Percentiles rank a stretch among this genome's conserved stretches.
Evolutionary conservation across 1,284 basidiomycete species (phyloP).

Genomic region (Austroboletus novae-zelandiae): DNA sequence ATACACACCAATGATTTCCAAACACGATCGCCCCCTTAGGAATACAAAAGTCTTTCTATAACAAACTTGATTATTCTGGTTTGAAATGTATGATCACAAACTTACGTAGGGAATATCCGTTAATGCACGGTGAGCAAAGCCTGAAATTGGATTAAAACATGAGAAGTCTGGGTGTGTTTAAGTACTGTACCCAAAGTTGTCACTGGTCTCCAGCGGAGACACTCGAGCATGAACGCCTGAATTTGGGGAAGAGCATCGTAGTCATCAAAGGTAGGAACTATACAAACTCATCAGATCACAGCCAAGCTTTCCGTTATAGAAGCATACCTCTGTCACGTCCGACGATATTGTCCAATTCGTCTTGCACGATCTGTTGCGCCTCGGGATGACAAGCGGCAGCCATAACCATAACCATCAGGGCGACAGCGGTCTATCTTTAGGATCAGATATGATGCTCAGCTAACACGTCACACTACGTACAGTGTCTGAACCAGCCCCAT

Average conservation of each 20-base stretch:
- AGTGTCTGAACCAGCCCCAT: constrained; percentile 44
- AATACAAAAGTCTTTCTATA: constrained; percentile 28
- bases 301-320: neutral
- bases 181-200: constrained; percentile 27
- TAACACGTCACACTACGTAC: constrained; percentile 20
- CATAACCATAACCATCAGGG: constrained; percentile 46
- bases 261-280: constrained; percentile 43
- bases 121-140: constrained; percentile 30
- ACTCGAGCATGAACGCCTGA: constrained; percentile 44
- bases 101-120: constrained; percentile 32
- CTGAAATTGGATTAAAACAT: constrained; percentile 13
- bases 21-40: constrained; percentile 34
- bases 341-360: constrained; percentile 44
- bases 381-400: constrained; percentile 47
- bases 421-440: constrained; percentile 37
- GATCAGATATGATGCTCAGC: neutral
- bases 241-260: constrained; percentile 37
- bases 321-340: constrained; percentile 39
- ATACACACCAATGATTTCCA: constrained; percentile 31
- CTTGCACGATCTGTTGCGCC: constrained; percentile 41
- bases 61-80: constrained; percentile 4
- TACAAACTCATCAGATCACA: neutral
- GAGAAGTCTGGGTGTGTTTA: neutral
- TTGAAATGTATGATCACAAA: neutral
- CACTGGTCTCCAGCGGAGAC: constrained; percentile 46